Conservation (phyloP, 2,329 filamentous ascomycete genomes). For the Penicillium sp. region DNA sequence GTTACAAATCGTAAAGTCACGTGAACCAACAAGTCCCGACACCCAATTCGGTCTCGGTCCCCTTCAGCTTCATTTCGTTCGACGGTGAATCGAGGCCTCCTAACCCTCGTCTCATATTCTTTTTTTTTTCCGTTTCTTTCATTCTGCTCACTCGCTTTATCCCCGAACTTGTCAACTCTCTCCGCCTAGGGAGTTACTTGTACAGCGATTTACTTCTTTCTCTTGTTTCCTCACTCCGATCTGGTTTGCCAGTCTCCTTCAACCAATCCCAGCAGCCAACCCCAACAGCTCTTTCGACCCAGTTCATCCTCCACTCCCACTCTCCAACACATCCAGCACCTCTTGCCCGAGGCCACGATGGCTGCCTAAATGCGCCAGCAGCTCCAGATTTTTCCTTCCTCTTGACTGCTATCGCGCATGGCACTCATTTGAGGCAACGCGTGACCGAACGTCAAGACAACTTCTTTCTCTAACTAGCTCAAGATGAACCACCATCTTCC, state of each 20-base stretch:
- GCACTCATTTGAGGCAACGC: slow-evolving; percentile 35
- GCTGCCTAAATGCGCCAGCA: slow-evolving; percentile 26
- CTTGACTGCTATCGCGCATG: slow-evolving; percentile 29
- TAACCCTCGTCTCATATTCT: neutral
- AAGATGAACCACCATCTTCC: slow-evolving; percentile 41
- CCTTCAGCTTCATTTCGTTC: slow-evolving; percentile 11
- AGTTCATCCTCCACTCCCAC: slow-evolving; percentile 6
- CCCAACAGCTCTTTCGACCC: slow-evolving; percentile 10
- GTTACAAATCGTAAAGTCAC: slow-evolving; percentile 9
- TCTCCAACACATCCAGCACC: slow-evolving; percentile 4
- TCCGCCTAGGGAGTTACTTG: neutral
- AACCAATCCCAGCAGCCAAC: slow-evolving; percentile 2
- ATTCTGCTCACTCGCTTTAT: neutral
- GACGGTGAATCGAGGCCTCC: slow-evolving; percentile 3
- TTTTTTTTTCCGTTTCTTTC: neutral
- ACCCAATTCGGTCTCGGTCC: slow-evolving; percentile 5
- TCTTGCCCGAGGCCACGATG: slow-evolving; percentile 26
- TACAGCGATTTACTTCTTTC: slow-evolving; percentile 10
- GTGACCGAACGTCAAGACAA: slow-evolving; percentile 33
- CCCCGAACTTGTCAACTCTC: neutral
- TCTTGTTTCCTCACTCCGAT: neutral
- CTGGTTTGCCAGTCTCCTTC: slow-evolving; percentile 5
- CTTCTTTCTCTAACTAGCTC: slow-evolving; percentile 25
- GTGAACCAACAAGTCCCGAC: slow-evolving; percentile 2
- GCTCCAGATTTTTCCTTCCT: slow-evolving; percentile 14